Conservation (phyloP, 352 stramenopile species). For the Blastocystis sp. region DNA sequence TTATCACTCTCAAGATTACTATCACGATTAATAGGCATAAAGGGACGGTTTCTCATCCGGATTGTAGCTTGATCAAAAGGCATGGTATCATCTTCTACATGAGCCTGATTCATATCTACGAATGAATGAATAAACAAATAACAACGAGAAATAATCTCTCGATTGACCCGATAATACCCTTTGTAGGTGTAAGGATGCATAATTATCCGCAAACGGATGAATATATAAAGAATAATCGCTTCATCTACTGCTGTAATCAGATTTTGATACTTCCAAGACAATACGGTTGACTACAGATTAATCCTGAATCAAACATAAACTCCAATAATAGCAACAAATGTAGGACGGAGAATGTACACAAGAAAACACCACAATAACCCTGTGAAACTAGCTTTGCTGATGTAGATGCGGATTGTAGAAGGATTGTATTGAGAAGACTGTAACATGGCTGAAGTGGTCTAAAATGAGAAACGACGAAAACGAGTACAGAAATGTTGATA, state of each 20-base stretch:
- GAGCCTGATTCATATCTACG: slow-evolving; percentile 51
- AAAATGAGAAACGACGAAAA: not conserved
- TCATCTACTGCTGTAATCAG: slow-evolving; percentile 35
- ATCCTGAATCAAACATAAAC: not conserved
- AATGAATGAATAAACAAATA: not conserved
- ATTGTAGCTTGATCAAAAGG: slow-evolving; percentile 18
- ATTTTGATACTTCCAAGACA: slow-evolving; percentile 55
- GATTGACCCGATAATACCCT: slow-evolving; percentile 49
- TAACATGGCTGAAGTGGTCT: slow-evolving; percentile 17
- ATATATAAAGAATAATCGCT: slow-evolving; percentile 24
- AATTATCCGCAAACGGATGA: slow-evolving; percentile 39
- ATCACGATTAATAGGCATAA: not conserved
- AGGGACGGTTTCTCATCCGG: not conserved
- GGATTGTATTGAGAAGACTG: slow-evolving; percentile 58
- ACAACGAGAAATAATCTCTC: slow-evolving; percentile 50
- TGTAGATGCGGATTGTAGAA: slow-evolving; percentile 31
- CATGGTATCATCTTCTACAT: slow-evolving; percentile 22
- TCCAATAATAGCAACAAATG: slow-evolving; percentile 51
- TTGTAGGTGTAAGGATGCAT: slow-evolving; percentile 47
- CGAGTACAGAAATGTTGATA: slow-evolving; percentile 33
- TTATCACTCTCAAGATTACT: not conserved
- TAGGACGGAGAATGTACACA: slow-evolving; percentile 45
- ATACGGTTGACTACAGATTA: slow-evolving; percentile 21
- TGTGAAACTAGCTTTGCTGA: slow-evolving; percentile 41
- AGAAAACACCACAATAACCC: slow-evolving; percentile 29